Evolutionary conservation across 257 asterid genomes (phyloP), one percentile per base, ranked within the genome.

Genomic region (Nicotiana benthamiana): DNA sequence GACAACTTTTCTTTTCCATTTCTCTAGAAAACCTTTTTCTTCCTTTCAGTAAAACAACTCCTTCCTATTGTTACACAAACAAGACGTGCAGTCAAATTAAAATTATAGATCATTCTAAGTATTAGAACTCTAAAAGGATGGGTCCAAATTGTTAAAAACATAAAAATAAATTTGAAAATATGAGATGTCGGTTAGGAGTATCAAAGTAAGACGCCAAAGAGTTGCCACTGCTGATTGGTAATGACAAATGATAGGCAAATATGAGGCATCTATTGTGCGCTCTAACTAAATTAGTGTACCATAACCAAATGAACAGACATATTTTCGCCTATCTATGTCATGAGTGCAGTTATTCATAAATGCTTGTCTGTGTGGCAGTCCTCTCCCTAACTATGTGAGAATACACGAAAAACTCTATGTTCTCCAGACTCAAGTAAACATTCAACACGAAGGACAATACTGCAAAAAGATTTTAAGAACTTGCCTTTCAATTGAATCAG

Each of bases 401-500:
- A 43, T 34, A 56, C 77, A 43, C 13, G 54, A 43, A 43, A 40
- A 68, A 43, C 59, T 70, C 34, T 51, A 51, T 43, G 77, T 13
- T n/a, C 20, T 70, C 43, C 40, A 7, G 40, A 46, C 43, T 12
- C 16, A 40, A 74, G 72, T 28, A 54, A 60, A 27, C 48, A 46
- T 62, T 46, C 32, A 76, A 52, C 22, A 68, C 32, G 74, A 60
- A 74, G 81, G 27, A 78, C 59, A 62, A n/a, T 64, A 82, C 77
- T 80, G 83, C 77, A 67, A 81, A 75, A 30, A 77, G 82, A 77
- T 43, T 74, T 28, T 62, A 52, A 82, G 27, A 83, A 87, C 92
- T 90, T 87, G 87, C 99, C 99, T 92, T 89, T 94, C 98, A 87
- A 96, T 92, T 43, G 97, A 93, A 74, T 94, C 97, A 30, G 99